Conservation (phyloP, 306 rosid species). For the Astragalus membranaceus region DNA sequence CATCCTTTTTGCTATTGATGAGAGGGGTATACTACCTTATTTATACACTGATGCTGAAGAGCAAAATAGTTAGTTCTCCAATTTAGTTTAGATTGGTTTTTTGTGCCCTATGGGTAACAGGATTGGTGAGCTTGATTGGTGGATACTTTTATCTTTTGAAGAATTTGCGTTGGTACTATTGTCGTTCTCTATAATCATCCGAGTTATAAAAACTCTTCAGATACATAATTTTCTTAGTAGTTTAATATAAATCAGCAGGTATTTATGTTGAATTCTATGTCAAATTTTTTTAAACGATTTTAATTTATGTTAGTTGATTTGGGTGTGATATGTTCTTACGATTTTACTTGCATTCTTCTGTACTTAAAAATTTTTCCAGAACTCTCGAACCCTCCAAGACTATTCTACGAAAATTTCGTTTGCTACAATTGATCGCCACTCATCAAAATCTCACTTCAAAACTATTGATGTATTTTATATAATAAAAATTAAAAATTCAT, state of each 20-base stretch:
- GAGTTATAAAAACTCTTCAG: background rate
- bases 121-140: background rate
- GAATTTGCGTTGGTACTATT: background rate
- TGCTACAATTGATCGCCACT: no score
- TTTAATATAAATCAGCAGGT: background rate
- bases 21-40: background rate
- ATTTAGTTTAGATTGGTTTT: background rate
- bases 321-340: no score
- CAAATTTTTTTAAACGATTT: no score
- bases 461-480: no score
- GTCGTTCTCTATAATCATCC: background rate
- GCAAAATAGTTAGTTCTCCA: background rate
- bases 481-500: no score
- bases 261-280: no score
- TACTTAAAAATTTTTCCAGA: no score
- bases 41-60: background rate
- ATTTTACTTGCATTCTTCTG: no score
- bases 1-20: constrained; percentile 5
- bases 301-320: no score
- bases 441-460: no score
- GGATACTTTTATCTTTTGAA: background rate
- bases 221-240: background rate
- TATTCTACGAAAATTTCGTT: no score
- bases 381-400: no score
- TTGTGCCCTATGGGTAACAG: background rate